phyloP scores from a whole-genome alignment of 148 eudicot species.

The Pouteria glomerata region DNA sequence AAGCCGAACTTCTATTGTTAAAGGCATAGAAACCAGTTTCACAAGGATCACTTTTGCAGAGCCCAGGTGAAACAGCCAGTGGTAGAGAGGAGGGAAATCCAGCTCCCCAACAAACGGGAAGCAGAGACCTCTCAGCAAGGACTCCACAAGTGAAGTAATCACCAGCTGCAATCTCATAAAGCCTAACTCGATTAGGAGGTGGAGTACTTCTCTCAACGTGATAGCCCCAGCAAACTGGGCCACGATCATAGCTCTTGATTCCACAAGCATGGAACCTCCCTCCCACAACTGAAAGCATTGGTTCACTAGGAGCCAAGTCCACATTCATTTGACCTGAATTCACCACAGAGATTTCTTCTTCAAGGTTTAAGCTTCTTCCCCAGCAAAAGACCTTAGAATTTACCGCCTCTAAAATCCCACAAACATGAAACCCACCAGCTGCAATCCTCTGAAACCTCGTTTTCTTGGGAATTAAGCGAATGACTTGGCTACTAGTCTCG shows the following conservation, averaged over 20 bases:
- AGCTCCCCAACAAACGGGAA: conserved; percentile 76
- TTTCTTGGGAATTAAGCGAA: conserved; percentile 45
- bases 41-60: conserved; percentile 53
- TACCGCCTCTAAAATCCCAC: conserved; percentile 71
- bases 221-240: conserved; percentile 80
- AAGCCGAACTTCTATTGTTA: conserved; percentile 41
- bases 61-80: conserved; percentile 58
- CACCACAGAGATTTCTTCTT: conserved; percentile 38
- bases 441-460: conserved; percentile 55
- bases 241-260: conserved; percentile 48
- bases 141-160: conserved; percentile 88
- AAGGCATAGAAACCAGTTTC: conserved; percentile 42
- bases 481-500: conserved; percentile 53
- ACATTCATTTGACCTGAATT: conserved; percentile 39
- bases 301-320: conserved; percentile 49
- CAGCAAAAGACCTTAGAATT: conserved; percentile 59
- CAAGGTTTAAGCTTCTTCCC: conserved; percentile 64
- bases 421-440: conserved; percentile 90
- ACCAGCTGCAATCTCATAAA: conserved; percentile 67
- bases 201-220: conserved; percentile 37
- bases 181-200: conserved; percentile 45
- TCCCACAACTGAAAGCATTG: conserved; percentile 72
- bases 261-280: conserved; percentile 94
- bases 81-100: conserved; percentile 71
- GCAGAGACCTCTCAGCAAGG: conserved; percentile 37